Base-by-base conservation (phyloP, 192 early-diverging fungal genomes). In the Diversispora eburnea region DNA sequence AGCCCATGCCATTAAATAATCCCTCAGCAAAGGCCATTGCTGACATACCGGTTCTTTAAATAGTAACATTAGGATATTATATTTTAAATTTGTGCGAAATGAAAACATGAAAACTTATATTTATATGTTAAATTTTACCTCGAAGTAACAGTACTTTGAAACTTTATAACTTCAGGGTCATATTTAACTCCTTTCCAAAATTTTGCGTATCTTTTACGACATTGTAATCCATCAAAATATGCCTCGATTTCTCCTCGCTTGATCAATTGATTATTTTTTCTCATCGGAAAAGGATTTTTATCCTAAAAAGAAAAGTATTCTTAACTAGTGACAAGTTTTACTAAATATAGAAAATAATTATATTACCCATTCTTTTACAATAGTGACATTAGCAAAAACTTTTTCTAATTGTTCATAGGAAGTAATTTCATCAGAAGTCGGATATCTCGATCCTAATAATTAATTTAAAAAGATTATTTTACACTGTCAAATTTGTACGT, bases 291-390 rank as follows among this genome's bases (percentile, higher is more conserved):
- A 39, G 59, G 59, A 61, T 41, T 61, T 61, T 61, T 61, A 61
- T 61, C 22, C 59, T 61, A 61, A 61, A 33, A 8, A 7, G 0
- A 39, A 9, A 33, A 60, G 39, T 12, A 33, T 33, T 12, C 12
- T 39, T 61, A 39, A 33, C 5, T 33, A 61, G 15, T 61, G 33
- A 10, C 3, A 61, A 13, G 8, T 61, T 33, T 12, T 33, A 5
- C 5, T 61, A 39, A 15, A 33, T 60, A 39, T 13, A n/a, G n/a
- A n/a, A n/a, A n/a, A n/a, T n/a, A n/a, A n/a, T n/a, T n/a, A n/a
- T n/a, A n/a, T 61, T 61, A 61, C 59, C 59, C 59, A 61, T 61
- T 39, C 25, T 10, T 61, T 41, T 61, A 33, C 59, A 61, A 61
- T 4, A 15, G 39, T 0, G 15, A 61, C 59, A 39, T 61, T 20